These are phyloP conservation scores for Polyporus tsugae DNA, from an alignment of 1,284 basidiomycete species.

Conservation along the genomic window DNA sequence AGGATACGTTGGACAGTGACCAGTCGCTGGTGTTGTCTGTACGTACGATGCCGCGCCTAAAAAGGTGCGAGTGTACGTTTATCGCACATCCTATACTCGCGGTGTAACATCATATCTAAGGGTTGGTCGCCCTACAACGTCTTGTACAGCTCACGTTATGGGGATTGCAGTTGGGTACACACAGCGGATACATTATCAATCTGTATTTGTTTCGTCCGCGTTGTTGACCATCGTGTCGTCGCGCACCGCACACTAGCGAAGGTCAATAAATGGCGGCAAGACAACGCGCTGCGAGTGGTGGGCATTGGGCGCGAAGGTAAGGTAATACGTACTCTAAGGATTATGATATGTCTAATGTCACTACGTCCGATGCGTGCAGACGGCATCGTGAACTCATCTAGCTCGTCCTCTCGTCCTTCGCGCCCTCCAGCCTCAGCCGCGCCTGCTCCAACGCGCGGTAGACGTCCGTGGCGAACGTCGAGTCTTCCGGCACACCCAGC, in stretches of 20 bases:
- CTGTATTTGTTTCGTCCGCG: background rate
- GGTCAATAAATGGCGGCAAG: background rate
- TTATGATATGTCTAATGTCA: background rate
- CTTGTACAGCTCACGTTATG: background rate
- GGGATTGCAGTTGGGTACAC: background rate
- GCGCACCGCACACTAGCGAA: background rate
- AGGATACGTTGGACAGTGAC: background rate
- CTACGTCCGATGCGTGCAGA: background rate
- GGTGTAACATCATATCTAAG: background rate
- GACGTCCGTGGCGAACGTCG: conserved; percentile 58
- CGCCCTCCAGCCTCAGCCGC: conserved; percentile 36
- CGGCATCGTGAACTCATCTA: background rate
- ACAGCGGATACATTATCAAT: background rate
- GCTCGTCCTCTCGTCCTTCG: background rate
- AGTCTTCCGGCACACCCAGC: conserved; percentile 53
- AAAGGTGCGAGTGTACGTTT: background rate
- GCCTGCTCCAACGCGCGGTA: conserved; percentile 72
- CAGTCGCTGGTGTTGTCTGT: background rate
- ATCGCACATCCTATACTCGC: conserved; percentile 3
- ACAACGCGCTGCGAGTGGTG: background rate
- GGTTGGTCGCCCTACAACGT: background rate
- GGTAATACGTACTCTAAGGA: background rate
- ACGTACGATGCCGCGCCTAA: background rate
- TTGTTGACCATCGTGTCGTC: background rate
- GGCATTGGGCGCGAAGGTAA: background rate